These are phyloP conservation scores for Scenedesmus sp. DNA, from an alignment of 163 green algal genomes.

Conservation along the genomic window DNA sequence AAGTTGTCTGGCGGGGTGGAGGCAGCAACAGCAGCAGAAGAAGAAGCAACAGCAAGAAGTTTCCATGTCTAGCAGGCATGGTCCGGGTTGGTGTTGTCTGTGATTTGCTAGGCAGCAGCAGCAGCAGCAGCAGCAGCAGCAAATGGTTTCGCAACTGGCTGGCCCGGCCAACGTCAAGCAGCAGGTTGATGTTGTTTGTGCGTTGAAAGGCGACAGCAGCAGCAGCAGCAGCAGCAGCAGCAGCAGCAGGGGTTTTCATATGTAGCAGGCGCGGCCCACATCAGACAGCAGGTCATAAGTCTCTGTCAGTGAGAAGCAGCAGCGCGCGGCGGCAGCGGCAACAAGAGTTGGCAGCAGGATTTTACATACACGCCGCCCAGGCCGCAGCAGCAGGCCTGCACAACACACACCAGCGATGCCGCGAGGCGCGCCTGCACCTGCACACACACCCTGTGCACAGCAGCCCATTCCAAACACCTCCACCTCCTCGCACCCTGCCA, in stretches of 20 bases:
- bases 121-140: too few relatives aligned
- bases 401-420: too few relatives aligned
- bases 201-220: background rate
- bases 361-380: too few relatives aligned
- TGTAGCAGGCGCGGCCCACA: background rate
- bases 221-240: background rate
- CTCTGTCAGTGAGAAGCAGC: constrained; percentile 1
- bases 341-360: background rate
- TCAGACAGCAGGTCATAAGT: constrained; percentile 36
- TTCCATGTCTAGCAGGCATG: background rate
- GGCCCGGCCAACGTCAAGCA: background rate
- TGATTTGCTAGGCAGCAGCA: too few relatives aligned
- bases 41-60: background rate
- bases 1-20: constrained; percentile 35
- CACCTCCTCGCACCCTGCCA: too few relatives aligned
- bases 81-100: too few relatives aligned
- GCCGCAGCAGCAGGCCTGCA: too few relatives aligned
- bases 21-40: background rate
- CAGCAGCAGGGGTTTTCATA: background rate
- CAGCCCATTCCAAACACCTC: too few relatives aligned
- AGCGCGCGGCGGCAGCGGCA: background rate
- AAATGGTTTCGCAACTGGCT: background rate
- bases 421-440: too few relatives aligned
- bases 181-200: constrained; percentile 35
- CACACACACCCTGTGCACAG: too few relatives aligned